Base-by-base conservation (phyloP, 176 grass and related monocot species). In the Lolium perenne region DNA sequence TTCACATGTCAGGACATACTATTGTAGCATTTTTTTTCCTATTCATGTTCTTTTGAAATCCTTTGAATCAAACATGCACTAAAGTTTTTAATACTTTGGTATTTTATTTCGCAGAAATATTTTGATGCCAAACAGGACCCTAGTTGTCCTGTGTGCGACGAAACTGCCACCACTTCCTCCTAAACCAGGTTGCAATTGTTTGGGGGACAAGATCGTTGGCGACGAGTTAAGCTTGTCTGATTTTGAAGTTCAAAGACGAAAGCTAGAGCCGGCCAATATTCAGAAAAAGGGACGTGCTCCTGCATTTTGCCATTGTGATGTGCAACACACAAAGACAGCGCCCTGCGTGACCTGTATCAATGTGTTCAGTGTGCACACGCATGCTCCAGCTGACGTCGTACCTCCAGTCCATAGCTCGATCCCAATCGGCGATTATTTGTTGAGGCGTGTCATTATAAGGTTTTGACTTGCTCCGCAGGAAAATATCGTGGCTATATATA, bases 401-500 rank as follows among this genome's bases (percentile, higher is more conserved):
- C 49, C 16, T 56, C 15, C 15, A 65, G 64, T 67, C 29, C 73
- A 54, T 26, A 25, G 23, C 25, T 35, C 16, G 13, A 22, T 51
- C 48, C 15, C 29, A 15, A 53, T 10, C 14, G 8, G 53, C 15
- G 73, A 76, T 55, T 55, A 76, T 55, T 55, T 20, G 8, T 35
- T 18, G 74, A 18, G 8, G 74, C 16, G 74, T 14, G 74, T 51
- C 74, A 76, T 76, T 55, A 76, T 76, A 76, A 29, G 8, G 15
- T 20, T 11, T 76, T 76, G 73, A 76, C 73, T 55, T 54, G 48
- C 15, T 14, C 74, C 15, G 49, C 8, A 38, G 48, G 26, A 76
- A 76, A 55, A 38, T 2, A 76, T 55, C 74, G 12, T 76, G 74
- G 48, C 74, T 76, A 76, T 76, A 76, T 76, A 76, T 76, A 76